Evolutionary conservation across 2,329 filamentous ascomycete species (phyloP).

Genomic region (Fusarium euwallaceae): DNA sequence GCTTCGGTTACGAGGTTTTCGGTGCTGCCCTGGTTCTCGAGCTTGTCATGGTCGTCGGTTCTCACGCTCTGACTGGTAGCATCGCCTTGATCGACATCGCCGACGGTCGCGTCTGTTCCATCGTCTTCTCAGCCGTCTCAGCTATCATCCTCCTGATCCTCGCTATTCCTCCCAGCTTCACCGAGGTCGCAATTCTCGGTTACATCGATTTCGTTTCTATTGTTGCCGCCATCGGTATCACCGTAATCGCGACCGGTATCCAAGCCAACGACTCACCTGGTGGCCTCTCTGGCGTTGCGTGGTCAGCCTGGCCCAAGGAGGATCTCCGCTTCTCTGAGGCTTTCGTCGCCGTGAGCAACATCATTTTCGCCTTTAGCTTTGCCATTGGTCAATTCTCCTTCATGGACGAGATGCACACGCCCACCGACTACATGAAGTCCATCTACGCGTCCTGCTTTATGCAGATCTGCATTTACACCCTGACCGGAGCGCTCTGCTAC

Average conservation of each 20-base stretch:
- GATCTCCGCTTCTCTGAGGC: constrained; percentile 64
- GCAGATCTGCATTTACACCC: constrained; percentile 74
- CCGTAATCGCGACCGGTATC: constrained; percentile 75
- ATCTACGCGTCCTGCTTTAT: constrained; percentile 72
- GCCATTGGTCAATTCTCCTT: constrained; percentile 40
- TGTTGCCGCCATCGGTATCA: constrained; percentile 64
- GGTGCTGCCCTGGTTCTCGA: constrained; percentile 73
- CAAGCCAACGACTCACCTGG: constrained; percentile 48
- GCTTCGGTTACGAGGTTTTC: constrained; percentile 71
- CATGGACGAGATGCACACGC: constrained; percentile 43
- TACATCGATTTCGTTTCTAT: constrained; percentile 70
- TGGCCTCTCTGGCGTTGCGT: constrained; percentile 50
- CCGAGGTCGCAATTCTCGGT: constrained; percentile 45
- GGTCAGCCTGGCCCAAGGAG: constrained; percentile 61
- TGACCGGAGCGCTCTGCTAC: constrained; percentile 77
- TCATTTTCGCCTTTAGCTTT: constrained; percentile 47
- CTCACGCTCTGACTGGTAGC: constrained; percentile 78
- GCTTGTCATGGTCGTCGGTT: constrained; percentile 77
- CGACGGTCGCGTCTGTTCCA: constrained; percentile 57
- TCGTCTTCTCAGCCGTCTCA: constrained; percentile 58
- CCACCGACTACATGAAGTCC: constrained; percentile 58
- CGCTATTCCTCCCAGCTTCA: constrained; percentile 62
- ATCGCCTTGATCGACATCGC: constrained; percentile 77
- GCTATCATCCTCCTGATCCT: constrained; percentile 60
- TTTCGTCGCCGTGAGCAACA: constrained; percentile 75